phyloP scores from a whole-genome alignment of 768 basidiomycete species.

The Tulasnella sp. region DNA sequence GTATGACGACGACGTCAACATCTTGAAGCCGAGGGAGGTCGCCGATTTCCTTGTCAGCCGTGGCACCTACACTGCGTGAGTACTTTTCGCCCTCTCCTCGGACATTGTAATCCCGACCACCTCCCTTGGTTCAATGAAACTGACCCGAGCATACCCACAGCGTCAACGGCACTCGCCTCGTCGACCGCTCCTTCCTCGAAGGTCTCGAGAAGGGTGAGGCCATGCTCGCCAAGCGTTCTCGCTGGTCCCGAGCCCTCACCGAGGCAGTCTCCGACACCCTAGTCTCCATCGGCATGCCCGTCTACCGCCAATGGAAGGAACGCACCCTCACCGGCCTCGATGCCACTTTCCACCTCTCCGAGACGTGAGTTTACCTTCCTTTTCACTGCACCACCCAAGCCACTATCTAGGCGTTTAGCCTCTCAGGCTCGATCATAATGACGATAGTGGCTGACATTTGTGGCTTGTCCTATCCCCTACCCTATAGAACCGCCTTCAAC shows the following conservation, averaged over 20 bases:
- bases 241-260: background rate
- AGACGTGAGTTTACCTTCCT: background rate
- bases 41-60: conserved; percentile 5
- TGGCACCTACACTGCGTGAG: background rate
- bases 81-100: background rate
- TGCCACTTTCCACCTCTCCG: background rate
- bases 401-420: background rate
- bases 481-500: background rate
- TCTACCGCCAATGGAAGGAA: conserved; percentile 4
- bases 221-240: conserved; percentile 1
- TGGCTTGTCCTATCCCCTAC: background rate
- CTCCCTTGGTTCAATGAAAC: background rate
- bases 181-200: background rate
- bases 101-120: background rate
- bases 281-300: conserved; percentile 4
- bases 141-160: background rate
- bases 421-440: background rate
- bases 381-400: background rate
- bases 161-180: background rate
- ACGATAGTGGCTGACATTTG: background rate
- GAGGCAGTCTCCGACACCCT: background rate
- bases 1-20: conserved; percentile 1
- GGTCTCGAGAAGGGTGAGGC: conserved; percentile 1
- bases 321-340: conserved; percentile 5
- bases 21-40: background rate